Conservation (phyloP, 192 early-diverging fungal genomes). For the Paraglomus brasilianum region DNA sequence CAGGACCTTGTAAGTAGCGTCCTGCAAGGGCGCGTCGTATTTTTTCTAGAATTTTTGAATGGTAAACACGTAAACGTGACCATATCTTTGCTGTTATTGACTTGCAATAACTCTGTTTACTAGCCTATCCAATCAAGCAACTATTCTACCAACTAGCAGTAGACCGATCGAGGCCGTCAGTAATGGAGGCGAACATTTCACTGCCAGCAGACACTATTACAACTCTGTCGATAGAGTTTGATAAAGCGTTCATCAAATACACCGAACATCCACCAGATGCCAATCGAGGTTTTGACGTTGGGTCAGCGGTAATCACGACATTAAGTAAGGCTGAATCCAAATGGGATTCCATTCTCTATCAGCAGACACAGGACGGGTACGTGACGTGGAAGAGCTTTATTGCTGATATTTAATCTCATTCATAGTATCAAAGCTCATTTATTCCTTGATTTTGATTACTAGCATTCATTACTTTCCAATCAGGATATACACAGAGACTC, state of each 20-base stretch:
- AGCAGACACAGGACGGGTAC: constrained; percentile 36
- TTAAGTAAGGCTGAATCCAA: constrained; percentile 4
- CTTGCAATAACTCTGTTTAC: not conserved
- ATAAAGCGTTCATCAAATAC: constrained; percentile 91
- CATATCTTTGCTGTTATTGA: not conserved
- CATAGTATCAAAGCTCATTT: not conserved
- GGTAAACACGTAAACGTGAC: not conserved
- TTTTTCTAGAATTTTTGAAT: not conserved
- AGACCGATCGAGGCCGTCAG: constrained; percentile 77
- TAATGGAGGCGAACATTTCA: constrained; percentile 68
- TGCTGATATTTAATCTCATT: constrained; percentile 34
- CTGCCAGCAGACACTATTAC: constrained; percentile 72
- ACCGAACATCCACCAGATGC: constrained; percentile 97
- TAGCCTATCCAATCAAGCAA: constrained; percentile 50
- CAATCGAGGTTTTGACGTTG: constrained; percentile 92
- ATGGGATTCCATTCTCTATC: not conserved
- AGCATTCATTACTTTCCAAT: constrained; percentile 32
- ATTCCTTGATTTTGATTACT: too few species aligned
- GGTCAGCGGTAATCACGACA: constrained; percentile 62
- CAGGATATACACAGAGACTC: constrained; percentile 77
- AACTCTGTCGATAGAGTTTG: constrained; percentile 76
- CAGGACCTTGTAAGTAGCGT: constrained; percentile 9
- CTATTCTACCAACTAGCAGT: constrained; percentile 75
- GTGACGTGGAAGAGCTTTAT: constrained; percentile 35
- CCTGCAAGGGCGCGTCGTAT: not conserved